Evolutionary conservation across 768 basidiomycete genomes (phyloP).

Genomic region (Trametes cubensis): DNA sequence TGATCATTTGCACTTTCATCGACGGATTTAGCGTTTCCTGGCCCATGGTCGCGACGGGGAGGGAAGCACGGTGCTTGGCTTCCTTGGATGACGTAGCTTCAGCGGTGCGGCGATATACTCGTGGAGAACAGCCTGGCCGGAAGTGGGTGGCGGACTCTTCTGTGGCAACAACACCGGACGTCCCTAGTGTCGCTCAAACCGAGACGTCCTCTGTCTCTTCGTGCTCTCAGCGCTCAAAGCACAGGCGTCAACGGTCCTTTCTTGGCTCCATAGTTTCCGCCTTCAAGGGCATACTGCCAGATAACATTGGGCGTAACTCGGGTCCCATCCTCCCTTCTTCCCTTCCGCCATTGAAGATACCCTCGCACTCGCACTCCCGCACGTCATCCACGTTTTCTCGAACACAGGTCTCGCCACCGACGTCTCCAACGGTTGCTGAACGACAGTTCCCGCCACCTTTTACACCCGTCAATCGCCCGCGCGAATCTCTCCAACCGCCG

Average conservation of each 20-base stretch:
- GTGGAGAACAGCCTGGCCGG: neutral
- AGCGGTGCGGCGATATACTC: constrained; percentile 43
- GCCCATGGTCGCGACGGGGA: constrained; percentile 37
- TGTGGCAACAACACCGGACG: neutral
- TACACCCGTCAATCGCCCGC: constrained; percentile 27
- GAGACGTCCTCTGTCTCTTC: constrained; percentile 16
- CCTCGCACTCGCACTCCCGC: constrained; percentile 18
- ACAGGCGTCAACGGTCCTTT: constrained; percentile 73
- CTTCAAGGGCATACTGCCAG: constrained; percentile 23
- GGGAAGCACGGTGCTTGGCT: constrained; percentile 41
- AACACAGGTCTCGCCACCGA: constrained; percentile 29
- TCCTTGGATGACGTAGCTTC: constrained; percentile 53
- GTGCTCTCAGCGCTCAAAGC: constrained; percentile 40
- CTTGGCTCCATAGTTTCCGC: constrained; percentile 71
- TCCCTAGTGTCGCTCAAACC: neutral
- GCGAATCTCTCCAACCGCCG: constrained; percentile 21
- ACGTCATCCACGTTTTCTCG: constrained; percentile 29
- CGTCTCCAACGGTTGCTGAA: constrained; percentile 36
- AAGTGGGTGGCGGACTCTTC: constrained; percentile 1
- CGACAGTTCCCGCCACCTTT: constrained; percentile 30
- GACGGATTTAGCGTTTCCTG: constrained; percentile 58
- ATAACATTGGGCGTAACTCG: constrained; percentile 11
- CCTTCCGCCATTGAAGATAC: constrained; percentile 15
- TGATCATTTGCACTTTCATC: constrained; percentile 56
- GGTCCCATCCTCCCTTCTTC: constrained; percentile 22